phyloP scores from a whole-genome alignment of 1,284 basidiomycete species.

The Papiliotrema fonsecae region DNA sequence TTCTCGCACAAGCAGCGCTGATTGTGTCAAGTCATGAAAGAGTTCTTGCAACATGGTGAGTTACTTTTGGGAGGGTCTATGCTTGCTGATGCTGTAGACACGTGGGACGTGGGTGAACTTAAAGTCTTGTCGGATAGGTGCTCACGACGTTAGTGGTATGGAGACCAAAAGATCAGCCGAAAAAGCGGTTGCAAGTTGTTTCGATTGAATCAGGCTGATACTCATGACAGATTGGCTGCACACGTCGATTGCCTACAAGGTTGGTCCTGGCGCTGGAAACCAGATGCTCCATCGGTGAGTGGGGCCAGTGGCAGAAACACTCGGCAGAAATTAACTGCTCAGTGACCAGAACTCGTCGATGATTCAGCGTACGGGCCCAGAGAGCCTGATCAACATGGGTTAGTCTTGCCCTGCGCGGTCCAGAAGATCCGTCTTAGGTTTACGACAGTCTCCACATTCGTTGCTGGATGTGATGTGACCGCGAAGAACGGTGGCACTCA shows the following conservation, averaged over 20 bases:
- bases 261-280: constrained; percentile 12
- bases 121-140: background rate
- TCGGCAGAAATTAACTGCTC: background rate
- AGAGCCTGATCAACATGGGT: constrained; percentile 12
- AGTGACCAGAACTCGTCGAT: constrained; percentile 16
- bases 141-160: constrained; percentile 13
- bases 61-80: background rate
- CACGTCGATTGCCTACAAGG: constrained; percentile 20
- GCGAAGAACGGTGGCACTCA: constrained; percentile 15
- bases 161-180: constrained; percentile 15
- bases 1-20: too few species aligned
- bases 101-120: constrained; percentile 16
- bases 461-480: constrained; percentile 18
- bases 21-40: constrained; percentile 16
- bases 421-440: background rate
- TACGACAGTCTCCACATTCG: constrained; percentile 14
- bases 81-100: constrained; percentile 6
- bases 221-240: constrained; percentile 16
- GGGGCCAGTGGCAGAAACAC: too few species aligned
- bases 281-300: constrained; percentile 16
- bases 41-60: constrained; percentile 16
- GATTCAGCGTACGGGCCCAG: constrained; percentile 16
- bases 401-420: background rate
- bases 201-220: background rate
- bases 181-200: constrained; percentile 13